Conservation (phyloP, 169 alveolate species). For the Cytauxzoon felis region DNA sequence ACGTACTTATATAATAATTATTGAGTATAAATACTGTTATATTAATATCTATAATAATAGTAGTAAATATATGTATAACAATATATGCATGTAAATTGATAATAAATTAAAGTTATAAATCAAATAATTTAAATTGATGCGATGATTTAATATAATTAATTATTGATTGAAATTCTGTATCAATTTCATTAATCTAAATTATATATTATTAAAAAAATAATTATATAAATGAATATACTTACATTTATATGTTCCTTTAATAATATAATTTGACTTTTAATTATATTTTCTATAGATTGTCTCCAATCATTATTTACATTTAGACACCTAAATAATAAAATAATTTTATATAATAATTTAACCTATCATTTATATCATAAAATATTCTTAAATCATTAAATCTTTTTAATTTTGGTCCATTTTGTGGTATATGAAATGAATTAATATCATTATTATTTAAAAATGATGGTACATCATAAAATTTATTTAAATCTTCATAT, state of each 20-base stretch:
- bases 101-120: no score
- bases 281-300: neutral
- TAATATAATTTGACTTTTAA: neutral
- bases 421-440: neutral
- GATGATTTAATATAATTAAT: no score
- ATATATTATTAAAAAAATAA: no score
- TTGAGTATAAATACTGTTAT: no score
- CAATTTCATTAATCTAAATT: no score
- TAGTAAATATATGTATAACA: no score
- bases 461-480: slow-evolving; percentile 13
- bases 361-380: slow-evolving; percentile 1
- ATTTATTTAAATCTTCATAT: slow-evolving; percentile 9
- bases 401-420: slow-evolving; percentile 31
- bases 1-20: no score
- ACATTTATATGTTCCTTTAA: slow-evolving; percentile 3
- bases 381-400: slow-evolving; percentile 5
- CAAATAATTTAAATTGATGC: no score
- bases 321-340: slow-evolving; percentile 4
- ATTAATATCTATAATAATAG: no score
- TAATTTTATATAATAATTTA: neutral
- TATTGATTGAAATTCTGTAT: no score
- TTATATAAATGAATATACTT: neutral
- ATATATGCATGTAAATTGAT: no score
- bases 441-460: neutral
- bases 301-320: neutral